A percentile compares a stretch with the other conserved stretches of the same genome.
Evolutionary conservation across 2,329 filamentous ascomycete species (phyloP).

Genomic region (Diaporthe sp.): DNA sequence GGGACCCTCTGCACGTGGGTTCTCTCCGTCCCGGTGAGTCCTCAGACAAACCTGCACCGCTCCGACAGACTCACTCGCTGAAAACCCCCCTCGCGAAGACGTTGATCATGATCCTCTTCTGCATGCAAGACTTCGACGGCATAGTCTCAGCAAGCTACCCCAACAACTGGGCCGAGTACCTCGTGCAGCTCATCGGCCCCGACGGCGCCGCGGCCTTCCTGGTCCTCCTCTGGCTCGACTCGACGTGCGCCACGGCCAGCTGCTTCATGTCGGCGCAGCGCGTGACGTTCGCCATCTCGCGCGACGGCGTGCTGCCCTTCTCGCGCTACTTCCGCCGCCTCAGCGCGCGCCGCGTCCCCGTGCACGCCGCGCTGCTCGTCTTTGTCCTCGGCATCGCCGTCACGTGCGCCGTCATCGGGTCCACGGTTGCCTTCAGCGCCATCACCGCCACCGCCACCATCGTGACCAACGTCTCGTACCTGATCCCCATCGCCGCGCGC

Average conservation of each 20-base stretch:
- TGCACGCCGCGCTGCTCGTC: conserved; percentile 54
- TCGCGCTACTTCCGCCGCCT: conserved; percentile 52
- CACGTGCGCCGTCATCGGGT: conserved; percentile 54
- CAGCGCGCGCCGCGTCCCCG: conserved; percentile 51
- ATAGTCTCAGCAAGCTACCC: conserved; percentile 52
- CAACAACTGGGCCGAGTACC: conserved; percentile 57
- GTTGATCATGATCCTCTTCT: conserved; percentile 56
- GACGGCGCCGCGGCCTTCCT: conserved; percentile 54
- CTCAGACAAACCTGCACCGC: neutral
- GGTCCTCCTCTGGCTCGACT: conserved; percentile 54
- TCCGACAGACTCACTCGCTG: too few species aligned
- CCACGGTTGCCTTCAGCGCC: conserved; percentile 53
- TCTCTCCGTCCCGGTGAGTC: conserved; percentile 51
- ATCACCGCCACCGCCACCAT: conserved; percentile 56
- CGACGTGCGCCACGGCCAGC: conserved; percentile 53
- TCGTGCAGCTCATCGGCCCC: conserved; percentile 53
- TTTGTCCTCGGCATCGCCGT: conserved; percentile 50
- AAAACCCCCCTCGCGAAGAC: conserved; percentile 42
- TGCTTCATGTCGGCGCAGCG: conserved; percentile 56
- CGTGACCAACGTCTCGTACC: conserved; percentile 55
- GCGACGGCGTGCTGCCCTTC: conserved; percentile 56
- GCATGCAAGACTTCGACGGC: conserved; percentile 56
- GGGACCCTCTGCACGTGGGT: conserved; percentile 53
- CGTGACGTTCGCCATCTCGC: conserved; percentile 56
- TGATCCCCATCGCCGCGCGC: conserved; percentile 55